Evolutionary conservation across 805 yeast genomes (phyloP).

Genomic region (Zygosaccharomyces gambellarensis): DNA sequence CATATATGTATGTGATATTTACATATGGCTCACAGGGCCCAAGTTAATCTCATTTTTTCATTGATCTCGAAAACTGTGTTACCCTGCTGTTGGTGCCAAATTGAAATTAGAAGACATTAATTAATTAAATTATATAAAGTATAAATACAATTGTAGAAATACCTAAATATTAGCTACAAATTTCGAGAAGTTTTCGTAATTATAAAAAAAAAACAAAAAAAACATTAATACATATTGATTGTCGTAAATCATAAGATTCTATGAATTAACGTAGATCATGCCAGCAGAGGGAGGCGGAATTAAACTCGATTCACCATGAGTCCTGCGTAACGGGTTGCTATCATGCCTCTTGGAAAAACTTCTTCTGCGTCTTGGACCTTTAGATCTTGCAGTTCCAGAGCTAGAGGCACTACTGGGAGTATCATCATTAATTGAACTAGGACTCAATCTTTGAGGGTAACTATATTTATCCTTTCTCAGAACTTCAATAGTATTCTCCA

Average conservation of each 20-base stretch:
- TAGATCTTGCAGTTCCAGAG: not conserved
- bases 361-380: not conserved
- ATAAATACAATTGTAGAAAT: no score
- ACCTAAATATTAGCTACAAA: no score
- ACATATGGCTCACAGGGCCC: no score
- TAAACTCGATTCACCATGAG: not conserved
- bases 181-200: no score
- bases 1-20: no score
- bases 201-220: no score
- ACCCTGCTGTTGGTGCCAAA: no score
- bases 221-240: not conserved
- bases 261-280: constrained; percentile 1
- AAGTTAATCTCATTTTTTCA: no score
- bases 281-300: not conserved
- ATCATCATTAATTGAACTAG: not conserved
- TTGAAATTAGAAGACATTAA: no score
- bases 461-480: not conserved
- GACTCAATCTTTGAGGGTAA: not conserved
- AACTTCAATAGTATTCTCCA: not conserved
- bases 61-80: no score
- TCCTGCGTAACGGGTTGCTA: not conserved
- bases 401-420: no score
- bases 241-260: not conserved
- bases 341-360: not conserved
- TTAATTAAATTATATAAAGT: no score